These are phyloP conservation scores for Alternaria triticina DNA, from an alignment of 2,329 filamentous ascomycete species.

Conservation along the genomic window DNA sequence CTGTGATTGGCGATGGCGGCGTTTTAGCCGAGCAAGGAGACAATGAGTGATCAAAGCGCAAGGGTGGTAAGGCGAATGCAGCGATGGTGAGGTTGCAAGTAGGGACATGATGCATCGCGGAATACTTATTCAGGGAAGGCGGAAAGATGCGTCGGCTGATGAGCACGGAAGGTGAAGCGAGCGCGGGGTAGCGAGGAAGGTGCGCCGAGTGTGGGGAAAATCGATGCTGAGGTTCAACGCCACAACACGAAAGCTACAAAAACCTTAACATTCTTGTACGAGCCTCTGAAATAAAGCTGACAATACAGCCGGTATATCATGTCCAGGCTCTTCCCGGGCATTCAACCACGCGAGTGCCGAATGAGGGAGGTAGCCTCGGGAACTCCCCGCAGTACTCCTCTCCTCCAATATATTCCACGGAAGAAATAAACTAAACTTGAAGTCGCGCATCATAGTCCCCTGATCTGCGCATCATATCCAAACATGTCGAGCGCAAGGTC, in stretches of 20 bases:
- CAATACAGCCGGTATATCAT: not conserved
- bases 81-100: constrained; percentile 10
- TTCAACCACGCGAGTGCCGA: not conserved
- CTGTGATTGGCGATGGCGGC: constrained; percentile 6
- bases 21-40: constrained; percentile 10
- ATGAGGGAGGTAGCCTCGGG: not conserved
- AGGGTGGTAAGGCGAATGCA: constrained; percentile 1
- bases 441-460: not conserved
- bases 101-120: constrained; percentile 9
- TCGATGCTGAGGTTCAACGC: not conserved
- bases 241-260: not conserved
- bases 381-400: not conserved
- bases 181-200: constrained; percentile 16
- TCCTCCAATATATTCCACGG: constrained; percentile 3
- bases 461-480: not conserved
- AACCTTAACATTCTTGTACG: not conserved
- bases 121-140: constrained; percentile 15
- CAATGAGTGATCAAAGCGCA: not conserved
- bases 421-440: constrained; percentile 1
- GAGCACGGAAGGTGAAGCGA: constrained; percentile 15
- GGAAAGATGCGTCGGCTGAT: not conserved
- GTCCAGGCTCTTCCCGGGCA: not conserved
- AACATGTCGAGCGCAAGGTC: not conserved
- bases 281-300: not conserved
- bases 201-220: constrained; percentile 15